phyloP scores from a whole-genome alignment of 306 rosid species.

The Aeschynomene evenia region DNA sequence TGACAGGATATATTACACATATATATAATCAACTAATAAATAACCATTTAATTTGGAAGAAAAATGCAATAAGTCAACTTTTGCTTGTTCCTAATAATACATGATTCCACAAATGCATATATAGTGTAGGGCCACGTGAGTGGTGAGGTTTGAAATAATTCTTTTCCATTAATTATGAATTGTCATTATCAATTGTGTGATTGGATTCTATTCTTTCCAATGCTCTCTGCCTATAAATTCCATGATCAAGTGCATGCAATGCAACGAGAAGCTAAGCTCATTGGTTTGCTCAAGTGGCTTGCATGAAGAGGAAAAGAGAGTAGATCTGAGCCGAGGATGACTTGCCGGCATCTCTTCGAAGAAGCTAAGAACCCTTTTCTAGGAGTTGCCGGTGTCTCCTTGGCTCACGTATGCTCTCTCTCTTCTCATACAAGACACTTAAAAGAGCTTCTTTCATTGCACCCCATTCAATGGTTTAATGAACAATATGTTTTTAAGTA shows the following conservation, averaged over 20 bases:
- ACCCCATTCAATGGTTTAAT: neutral
- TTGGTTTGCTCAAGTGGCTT: slow-evolving; percentile 3
- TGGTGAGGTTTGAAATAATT: slow-evolving; percentile 9
- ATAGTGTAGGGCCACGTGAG: slow-evolving; percentile 8
- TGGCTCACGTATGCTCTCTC: slow-evolving; percentile 31
- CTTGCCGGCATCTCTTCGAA: slow-evolving; percentile 31
- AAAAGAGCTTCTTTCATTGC: slow-evolving; percentile 2
- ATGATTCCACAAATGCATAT: neutral
- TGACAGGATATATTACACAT: neutral
- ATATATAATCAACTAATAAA: no score
- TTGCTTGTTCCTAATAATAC: neutral
- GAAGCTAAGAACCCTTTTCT: neutral
- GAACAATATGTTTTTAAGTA: neutral
- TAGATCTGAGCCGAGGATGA: slow-evolving; percentile 38
- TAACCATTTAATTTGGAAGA: neutral
- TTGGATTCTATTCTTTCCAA: neutral
- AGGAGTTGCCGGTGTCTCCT: slow-evolving; percentile 23
- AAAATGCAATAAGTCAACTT: slow-evolving; percentile 13
- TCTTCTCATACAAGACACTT: slow-evolving; percentile 34
- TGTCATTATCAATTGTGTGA: slow-evolving; percentile 5
- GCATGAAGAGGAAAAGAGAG: slow-evolving; percentile 26
- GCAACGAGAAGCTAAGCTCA: neutral
- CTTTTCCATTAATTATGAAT: slow-evolving; percentile 7
- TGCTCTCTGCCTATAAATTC: slow-evolving; percentile 28
- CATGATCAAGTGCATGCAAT: slow-evolving; percentile 1